A percentile compares a stretch with the other conserved stretches of the same genome.
phyloP scores from a whole-genome alignment of 352 stramenopile genomes.

The Phytophthora citrophthora region DNA sequence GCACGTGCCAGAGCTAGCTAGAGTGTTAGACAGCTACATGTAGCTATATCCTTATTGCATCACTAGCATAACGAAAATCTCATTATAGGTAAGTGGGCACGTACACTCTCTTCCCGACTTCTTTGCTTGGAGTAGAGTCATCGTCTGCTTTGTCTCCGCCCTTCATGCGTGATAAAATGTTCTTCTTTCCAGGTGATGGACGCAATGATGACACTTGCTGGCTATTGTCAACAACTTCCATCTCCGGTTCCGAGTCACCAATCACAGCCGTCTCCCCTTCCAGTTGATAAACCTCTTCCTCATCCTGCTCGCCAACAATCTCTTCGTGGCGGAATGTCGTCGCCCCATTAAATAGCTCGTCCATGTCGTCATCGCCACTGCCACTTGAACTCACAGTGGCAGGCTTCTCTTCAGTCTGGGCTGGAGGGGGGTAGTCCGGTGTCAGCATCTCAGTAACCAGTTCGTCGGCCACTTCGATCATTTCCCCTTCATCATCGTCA shows the following conservation, averaged over 20 bases:
- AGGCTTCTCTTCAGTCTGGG: constrained; percentile 11
- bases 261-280: constrained; percentile 10
- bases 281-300: constrained; percentile 13
- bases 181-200: constrained; percentile 14
- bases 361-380: constrained; percentile 37
- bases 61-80: constrained; percentile 2
- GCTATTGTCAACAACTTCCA: not conserved
- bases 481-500: constrained; percentile 41
- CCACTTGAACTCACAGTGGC: constrained; percentile 20
- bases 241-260: constrained; percentile 18
- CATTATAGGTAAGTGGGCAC: constrained; percentile 33
- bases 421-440: constrained; percentile 14
- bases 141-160: constrained; percentile 4
- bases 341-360: constrained; percentile 31
- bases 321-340: constrained; percentile 39
- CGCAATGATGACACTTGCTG: constrained; percentile 2
- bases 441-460: constrained; percentile 49
- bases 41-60: not conserved
- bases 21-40: not conserved
- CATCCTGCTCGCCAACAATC: constrained; percentile 42
- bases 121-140: not conserved
- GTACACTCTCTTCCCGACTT: constrained; percentile 26
- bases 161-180: constrained; percentile 27
- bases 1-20: constrained; percentile 43
- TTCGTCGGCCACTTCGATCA: constrained; percentile 43